Conservation (phyloP, 345 rosid species). For the Sapria himalayana region DNA sequence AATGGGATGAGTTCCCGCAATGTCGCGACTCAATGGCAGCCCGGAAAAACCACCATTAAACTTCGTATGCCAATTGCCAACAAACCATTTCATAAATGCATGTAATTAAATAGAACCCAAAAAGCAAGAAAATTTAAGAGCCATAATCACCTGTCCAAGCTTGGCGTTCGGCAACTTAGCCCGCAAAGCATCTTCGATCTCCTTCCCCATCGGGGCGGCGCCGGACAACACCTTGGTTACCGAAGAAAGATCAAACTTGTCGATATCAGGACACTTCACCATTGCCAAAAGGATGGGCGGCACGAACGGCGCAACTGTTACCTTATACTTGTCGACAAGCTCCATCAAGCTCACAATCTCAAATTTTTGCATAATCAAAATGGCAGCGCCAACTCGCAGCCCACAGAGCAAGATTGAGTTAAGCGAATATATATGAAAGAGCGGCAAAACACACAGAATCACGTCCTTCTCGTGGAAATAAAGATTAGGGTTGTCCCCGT, state of each 20-base stretch:
- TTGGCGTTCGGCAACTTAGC: constrained; percentile 55
- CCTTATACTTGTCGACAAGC: constrained; percentile 36
- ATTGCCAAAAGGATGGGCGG: constrained; percentile 66
- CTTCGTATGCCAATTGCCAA: too few species aligned
- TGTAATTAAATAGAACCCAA: too few species aligned
- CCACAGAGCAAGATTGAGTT: constrained; percentile 58
- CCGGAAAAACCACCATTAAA: too few species aligned
- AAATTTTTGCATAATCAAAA: constrained; percentile 64
- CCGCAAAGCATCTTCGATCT: constrained; percentile 58
- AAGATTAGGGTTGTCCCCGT: constrained; percentile 84
- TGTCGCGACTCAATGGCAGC: too few species aligned
- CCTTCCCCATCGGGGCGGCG: constrained; percentile 83
- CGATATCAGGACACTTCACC: constrained; percentile 34
- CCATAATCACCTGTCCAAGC: constrained; percentile 57
- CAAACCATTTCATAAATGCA: too few species aligned
- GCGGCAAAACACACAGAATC: constrained; percentile 46
- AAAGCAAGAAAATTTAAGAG: neutral
- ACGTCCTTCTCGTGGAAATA: constrained; percentile 52
- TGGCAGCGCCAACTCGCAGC: constrained; percentile 63
- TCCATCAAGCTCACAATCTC: constrained; percentile 36
- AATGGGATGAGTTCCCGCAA: too few species aligned
- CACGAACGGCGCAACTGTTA: constrained; percentile 58
- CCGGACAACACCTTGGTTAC: constrained; percentile 53
- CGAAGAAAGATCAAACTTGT: constrained; percentile 48
- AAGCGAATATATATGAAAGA: constrained; percentile 67